Percentiles rank a stretch among this genome's conserved stretches.
These are phyloP conservation scores for Zelopaecilomyces penicillatus DNA, from an alignment of 2,329 filamentous ascomycete genomes.

Conservation along the genomic window DNA sequence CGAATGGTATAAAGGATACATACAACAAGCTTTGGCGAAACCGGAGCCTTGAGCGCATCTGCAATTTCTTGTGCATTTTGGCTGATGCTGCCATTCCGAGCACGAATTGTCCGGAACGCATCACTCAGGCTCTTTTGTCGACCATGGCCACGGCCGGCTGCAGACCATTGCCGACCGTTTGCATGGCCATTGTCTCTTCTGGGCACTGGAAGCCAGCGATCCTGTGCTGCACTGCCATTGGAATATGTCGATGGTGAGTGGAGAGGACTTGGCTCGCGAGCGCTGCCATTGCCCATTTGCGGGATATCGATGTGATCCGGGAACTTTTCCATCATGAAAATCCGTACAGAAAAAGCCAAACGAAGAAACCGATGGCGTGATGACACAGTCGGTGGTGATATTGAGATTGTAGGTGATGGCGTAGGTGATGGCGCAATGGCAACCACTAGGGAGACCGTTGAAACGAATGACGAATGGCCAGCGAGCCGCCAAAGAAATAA, in stretches of 20 bases:
- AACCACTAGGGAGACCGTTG: background rate
- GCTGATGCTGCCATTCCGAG: slow-evolving; percentile 74
- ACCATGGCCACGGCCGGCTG: slow-evolving; percentile 44
- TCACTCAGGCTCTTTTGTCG: slow-evolving; percentile 83
- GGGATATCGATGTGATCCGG: slow-evolving; percentile 43
- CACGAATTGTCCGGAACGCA: slow-evolving; percentile 75
- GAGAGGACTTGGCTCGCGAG: slow-evolving; percentile 19
- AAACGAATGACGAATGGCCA: background rate
- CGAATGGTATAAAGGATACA: slow-evolving; percentile 22
- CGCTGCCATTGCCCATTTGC: slow-evolving; percentile 18
- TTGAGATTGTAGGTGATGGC: background rate
- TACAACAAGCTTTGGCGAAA: slow-evolving; percentile 82
- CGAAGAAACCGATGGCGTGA: background rate
- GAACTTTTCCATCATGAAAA: slow-evolving; percentile 44
- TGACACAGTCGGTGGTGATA: background rate
- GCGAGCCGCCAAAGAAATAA: background rate
- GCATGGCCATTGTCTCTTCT: slow-evolving; percentile 11
- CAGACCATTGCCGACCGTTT: slow-evolving; percentile 14
- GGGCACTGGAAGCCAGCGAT: slow-evolving; percentile 10
- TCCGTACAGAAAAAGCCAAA: background rate
- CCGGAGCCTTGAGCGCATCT: slow-evolving; percentile 78
- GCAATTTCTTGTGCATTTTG: slow-evolving; percentile 92
- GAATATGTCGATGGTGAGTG: slow-evolving; percentile 18
- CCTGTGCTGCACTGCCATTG: slow-evolving; percentile 20
- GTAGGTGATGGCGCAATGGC: background rate